These are phyloP conservation scores for Chimonanthus salicifolius DNA, from an alignment of 164 flowering plant species.

Conservation along the genomic window DNA sequence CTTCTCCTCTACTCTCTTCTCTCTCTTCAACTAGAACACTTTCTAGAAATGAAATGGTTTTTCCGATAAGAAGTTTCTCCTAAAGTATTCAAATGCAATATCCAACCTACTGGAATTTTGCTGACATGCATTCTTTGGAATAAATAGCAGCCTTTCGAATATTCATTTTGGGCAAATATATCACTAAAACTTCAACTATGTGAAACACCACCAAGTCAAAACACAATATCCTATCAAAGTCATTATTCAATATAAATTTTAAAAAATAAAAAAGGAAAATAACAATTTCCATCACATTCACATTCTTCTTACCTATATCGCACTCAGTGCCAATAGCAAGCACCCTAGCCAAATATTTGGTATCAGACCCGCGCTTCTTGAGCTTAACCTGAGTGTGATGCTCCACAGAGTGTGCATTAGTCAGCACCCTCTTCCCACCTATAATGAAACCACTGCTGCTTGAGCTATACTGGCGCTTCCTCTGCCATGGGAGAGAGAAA, in stretches of 20 bases:
- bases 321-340: constrained; percentile 95
- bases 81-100: neutral
- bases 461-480: constrained; percentile 90
- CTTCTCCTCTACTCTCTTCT: no score
- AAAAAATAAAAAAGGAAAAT: neutral
- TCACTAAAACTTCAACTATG: neutral
- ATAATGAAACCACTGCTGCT: constrained; percentile 93
- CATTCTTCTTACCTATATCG: constrained; percentile 59
- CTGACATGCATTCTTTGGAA: neutral
- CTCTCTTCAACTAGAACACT: no score
- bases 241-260: neutral
- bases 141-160: no score
- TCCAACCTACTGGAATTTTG: neutral
- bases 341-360: constrained; percentile 87
- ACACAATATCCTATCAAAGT: neutral
- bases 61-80: neutral
- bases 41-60: no score
- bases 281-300: neutral
- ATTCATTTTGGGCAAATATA: no score
- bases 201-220: neutral
- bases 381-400: constrained; percentile 96
- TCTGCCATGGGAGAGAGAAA: constrained; percentile 98
- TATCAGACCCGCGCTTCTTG: constrained; percentile 94
- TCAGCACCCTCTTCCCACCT: constrained; percentile 74
- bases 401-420: constrained; percentile 98